A percentile compares a stretch with the other conserved stretches of the same genome.
These are phyloP conservation scores for Ceratobasidium sp. DNA, from an alignment of 1,284 basidiomycete species.

Conservation along the genomic window DNA sequence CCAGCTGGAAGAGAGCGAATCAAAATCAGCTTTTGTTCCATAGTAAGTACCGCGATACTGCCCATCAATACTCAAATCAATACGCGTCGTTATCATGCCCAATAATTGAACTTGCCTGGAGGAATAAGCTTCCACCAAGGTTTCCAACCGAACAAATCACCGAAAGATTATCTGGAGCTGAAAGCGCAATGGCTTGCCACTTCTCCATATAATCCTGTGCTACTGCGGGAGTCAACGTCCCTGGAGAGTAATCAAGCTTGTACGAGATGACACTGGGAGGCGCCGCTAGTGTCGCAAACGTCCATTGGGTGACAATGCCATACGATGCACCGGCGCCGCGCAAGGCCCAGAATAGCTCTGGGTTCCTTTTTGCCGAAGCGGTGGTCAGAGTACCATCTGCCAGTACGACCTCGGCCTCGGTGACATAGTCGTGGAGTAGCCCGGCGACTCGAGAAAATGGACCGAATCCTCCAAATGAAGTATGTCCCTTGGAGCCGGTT, in stretches of 20 bases:
- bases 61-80: too few relatives aligned
- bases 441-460: constrained; percentile 38
- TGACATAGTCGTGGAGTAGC: constrained; percentile 39
- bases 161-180: too few relatives aligned
- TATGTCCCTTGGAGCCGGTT: constrained; percentile 38
- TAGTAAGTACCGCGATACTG: constrained; percentile 24
- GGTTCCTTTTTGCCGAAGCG: constrained; percentile 16
- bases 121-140: background rate
- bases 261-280: constrained; percentile 36
- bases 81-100: too few relatives aligned
- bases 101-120: too few relatives aligned
- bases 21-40: constrained; percentile 16
- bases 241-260: constrained; percentile 24
- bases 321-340: constrained; percentile 40
- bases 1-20: constrained; percentile 9
- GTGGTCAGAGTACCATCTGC: constrained; percentile 39
- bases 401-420: constrained; percentile 41
- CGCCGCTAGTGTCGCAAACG: constrained; percentile 37
- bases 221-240: background rate
- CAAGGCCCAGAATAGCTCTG: constrained; percentile 41
- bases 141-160: background rate
- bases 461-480: constrained; percentile 42
- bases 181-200: too few relatives aligned
- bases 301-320: constrained; percentile 41
- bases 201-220: too few relatives aligned